Base-by-base conservation (phyloP, 2,329 filamentous ascomycete genomes). In the Fusarium decemcellulare region DNA sequence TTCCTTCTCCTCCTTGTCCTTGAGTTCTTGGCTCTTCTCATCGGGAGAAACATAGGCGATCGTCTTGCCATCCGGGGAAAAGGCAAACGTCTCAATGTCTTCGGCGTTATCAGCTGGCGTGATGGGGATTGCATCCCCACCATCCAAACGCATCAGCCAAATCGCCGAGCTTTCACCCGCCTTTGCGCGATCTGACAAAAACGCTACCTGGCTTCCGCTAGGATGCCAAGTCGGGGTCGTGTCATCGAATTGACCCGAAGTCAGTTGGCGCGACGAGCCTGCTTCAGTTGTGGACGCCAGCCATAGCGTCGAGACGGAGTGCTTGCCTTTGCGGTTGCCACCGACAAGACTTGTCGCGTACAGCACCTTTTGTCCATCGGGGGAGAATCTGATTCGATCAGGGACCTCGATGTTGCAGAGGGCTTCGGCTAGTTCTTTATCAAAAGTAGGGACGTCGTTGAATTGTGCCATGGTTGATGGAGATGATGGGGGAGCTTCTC, bases 141-240 rank as follows among this genome's bases (percentile, higher is more conserved):
- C 70, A 0, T 72, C 72, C 14, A 74, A 18, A 11, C 70, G 61
- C 5, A 74, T 23, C 4, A 43, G 23, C 32, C 59, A 74, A 8
- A 74, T 75, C 8, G 66, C 71, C 37, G 76, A 76, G 56, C 75
- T 64, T 27, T 78, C 77, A 4, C 72, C 65, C 3, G 72, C 68
- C 37, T 80, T 80, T 0, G 47, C 29, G 6, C 68, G 64, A 10
- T 71, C 68, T 1, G 68, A 71, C 9, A 71, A 5, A 23, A 71
- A 71, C 0, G 58, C 58, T 0, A 71, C 5, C 1, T 51, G 59
- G 2, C 56, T 58, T 4, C 64, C 61, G 3, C 15, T 47, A 9
- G 67, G 67, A 9, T 66, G 54, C 68, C 68, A 71, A 6, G 39
- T 29, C 1, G 68, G 68, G 0, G 0, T 6, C 4, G 30, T 55